These are phyloP conservation scores for Anastatica hierochuntica DNA, from an alignment of 345 rosid genomes.

Conservation along the genomic window DNA sequence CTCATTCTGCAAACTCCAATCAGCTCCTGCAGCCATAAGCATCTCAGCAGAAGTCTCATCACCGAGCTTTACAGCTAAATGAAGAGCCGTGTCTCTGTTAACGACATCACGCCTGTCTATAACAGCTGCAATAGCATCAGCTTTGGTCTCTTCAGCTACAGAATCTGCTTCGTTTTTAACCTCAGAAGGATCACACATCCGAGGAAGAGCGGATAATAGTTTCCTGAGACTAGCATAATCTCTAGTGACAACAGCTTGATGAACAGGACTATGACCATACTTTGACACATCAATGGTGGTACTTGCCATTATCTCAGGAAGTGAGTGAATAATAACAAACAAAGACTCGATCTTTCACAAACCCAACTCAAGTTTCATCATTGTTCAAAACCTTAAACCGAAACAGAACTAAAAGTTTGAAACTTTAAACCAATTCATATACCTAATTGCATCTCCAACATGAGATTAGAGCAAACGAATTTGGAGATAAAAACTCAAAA, in stretches of 20 bases:
- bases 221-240: slow-evolving; percentile 66
- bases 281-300: slow-evolving; percentile 55
- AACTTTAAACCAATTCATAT: neutral
- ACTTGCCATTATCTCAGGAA: slow-evolving; percentile 69
- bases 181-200: slow-evolving; percentile 58
- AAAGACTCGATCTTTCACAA: slow-evolving; percentile 8
- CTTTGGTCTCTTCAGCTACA: slow-evolving; percentile 80
- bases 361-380: neutral
- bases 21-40: slow-evolving; percentile 95
- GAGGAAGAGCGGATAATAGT: slow-evolving; percentile 67
- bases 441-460: too few species aligned
- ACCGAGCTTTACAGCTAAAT: slow-evolving; percentile 85
- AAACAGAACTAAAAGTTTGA: neutral
- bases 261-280: slow-evolving; percentile 84
- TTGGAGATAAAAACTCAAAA: neutral
- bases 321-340: too few species aligned
- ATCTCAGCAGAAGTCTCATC: slow-evolving; percentile 80
- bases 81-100: slow-evolving; percentile 89
- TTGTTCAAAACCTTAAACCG: slow-evolving; percentile 4
- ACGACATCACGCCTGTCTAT: slow-evolving; percentile 88
- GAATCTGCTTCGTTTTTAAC: slow-evolving; percentile 68
- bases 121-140: slow-evolving; percentile 55
- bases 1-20: slow-evolving; percentile 97
- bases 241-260: slow-evolving; percentile 58
- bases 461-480: too few species aligned